Percentiles rank a stretch among this genome's conserved stretches.
Evolutionary conservation across 495 filamentous ascomycete species (phyloP).

Genomic region (Pyronema domesticum): DNA sequence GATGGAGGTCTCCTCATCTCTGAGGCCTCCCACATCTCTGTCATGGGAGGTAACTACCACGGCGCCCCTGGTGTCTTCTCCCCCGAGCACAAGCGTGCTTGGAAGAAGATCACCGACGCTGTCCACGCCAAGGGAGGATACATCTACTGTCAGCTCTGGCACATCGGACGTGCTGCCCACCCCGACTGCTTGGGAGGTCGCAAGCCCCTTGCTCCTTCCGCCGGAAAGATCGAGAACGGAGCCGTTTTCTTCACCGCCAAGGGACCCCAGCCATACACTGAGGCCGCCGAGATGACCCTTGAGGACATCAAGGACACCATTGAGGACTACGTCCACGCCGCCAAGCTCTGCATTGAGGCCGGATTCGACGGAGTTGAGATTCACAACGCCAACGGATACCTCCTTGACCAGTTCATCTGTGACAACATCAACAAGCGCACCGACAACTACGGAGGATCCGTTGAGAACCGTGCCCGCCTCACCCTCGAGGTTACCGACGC

Average conservation of each 20-base stretch:
- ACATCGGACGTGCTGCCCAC: slow-evolving; percentile 40
- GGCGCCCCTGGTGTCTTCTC: slow-evolving; percentile 49
- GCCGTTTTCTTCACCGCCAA: slow-evolving; percentile 9
- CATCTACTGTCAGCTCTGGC: slow-evolving; percentile 54
- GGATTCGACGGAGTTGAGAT: slow-evolving; percentile 68
- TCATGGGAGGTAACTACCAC: slow-evolving; percentile 26
- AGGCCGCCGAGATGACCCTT: slow-evolving; percentile 34
- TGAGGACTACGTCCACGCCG: slow-evolving; percentile 39
- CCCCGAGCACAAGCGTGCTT: slow-evolving; percentile 40
- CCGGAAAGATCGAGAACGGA: slow-evolving; percentile 27
- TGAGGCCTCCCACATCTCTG: slow-evolving; percentile 48
- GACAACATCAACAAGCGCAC: slow-evolving; percentile 43
- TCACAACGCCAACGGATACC: slow-evolving; percentile 49
- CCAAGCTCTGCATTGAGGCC: slow-evolving; percentile 44
- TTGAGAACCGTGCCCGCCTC: slow-evolving; percentile 53
- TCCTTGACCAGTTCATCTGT: slow-evolving; percentile 59
- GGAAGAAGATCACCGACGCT: slow-evolving; percentile 44
- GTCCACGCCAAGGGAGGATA: slow-evolving; percentile 47
- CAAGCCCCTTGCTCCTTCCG: slow-evolving; percentile 33
- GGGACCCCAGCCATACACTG: slow-evolving; percentile 7
- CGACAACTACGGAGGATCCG: slow-evolving; percentile 51
- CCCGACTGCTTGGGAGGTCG: slow-evolving; percentile 28
- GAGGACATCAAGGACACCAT: slow-evolving; percentile 42
- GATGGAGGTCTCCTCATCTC: slow-evolving; percentile 45
- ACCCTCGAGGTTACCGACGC: slow-evolving; percentile 45